Evolutionary conservation across 2,329 filamentous ascomycete genomes (phyloP), one percentile per base, ranked within the genome.

Genomic region (Colletotrichum falcatum): DNA sequence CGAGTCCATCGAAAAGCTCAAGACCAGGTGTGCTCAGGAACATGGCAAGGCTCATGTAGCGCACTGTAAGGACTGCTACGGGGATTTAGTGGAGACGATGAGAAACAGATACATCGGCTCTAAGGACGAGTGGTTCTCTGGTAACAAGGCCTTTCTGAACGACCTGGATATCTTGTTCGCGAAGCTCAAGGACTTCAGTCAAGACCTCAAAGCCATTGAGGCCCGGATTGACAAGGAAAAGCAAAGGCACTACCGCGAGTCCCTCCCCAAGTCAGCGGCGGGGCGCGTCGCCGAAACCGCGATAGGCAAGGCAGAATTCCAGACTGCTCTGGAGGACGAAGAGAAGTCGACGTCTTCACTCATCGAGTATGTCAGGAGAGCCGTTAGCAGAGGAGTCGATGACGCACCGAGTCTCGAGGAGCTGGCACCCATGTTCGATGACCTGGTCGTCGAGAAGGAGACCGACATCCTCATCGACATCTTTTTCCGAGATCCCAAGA

Each of bases 51-150:
- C 74, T 53, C 81, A 84, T 59, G 77, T 85, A 18, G 73, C 80
- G 9, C 81, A 86, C 54, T 89, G 86, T 74, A 74, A 81, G 12
- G 78, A 81, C 30, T 89, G 87, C 76, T 87, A 85, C 77, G 77
- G 77, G 26, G 81, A 83, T 64, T 77, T 87, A 5, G 75, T 89
- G 51, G 82, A 85, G 42, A 80, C 81, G 42, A 80, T 89, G 75
- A 76, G 81, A 65, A 77, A 79, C 61, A 80, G 81, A 49, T 85
- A 83, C 71, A 74, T 81, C 20, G 76, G 79, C 49, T 70, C 69
- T 33, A 65, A 70, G 54, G 76, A 79, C 26, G 85, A 87, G 75
- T 89, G 88, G 88, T 88, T 89, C 76, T 80, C 83, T 2, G 81
- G 82, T 55, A 80, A 86, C 39, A 80, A 79, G 37, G 79, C 79